Evolutionary conservation across 805 yeast genomes (phyloP).

Genomic region (Candida khao-thaluensis): DNA sequence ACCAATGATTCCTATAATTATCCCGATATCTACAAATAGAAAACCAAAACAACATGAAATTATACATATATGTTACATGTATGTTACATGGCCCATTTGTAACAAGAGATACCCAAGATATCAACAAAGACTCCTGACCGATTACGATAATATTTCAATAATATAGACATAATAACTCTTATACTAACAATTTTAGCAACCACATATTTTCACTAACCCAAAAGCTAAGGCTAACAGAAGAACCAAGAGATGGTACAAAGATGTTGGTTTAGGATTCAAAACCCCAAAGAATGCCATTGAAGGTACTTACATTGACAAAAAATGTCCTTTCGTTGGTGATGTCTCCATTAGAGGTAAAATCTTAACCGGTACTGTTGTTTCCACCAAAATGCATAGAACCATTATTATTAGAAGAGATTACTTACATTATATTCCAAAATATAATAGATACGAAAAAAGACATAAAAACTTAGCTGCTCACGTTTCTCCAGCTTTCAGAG

Average conservation of each 20-base stretch:
- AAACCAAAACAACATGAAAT: too few relatives aligned
- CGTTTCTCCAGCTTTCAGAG: conserved; percentile 99
- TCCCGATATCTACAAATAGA: too few relatives aligned
- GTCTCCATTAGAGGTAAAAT: conserved; percentile 99
- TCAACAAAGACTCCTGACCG: too few relatives aligned
- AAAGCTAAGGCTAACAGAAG: conserved; percentile 97
- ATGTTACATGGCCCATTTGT: too few relatives aligned
- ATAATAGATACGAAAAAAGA: conserved; percentile 99
- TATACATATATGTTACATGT: too few relatives aligned
- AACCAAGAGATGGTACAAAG: conserved; percentile 99
- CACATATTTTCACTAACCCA: conserved; percentile 99
- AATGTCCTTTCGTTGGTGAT: conserved; percentile 98
- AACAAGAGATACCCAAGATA: too few relatives aligned
- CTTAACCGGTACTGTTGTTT: conserved; percentile 98
- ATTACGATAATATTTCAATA: too few relatives aligned
- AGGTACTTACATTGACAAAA: conserved; percentile 99
- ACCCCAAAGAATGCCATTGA: conserved; percentile 98
- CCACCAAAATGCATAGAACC: conserved; percentile 99
- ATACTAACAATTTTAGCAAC: conserved; percentile 65
- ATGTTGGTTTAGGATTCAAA: conserved; percentile 99
- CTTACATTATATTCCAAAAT: conserved; percentile 99
- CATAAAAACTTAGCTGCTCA: conserved; percentile 99
- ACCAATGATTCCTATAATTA: too few relatives aligned
- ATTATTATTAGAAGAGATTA: conserved; percentile 99
- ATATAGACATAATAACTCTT: background rate